Base-by-base conservation (phyloP, 257 asterid genomes). In the Capsicum chinense region DNA sequence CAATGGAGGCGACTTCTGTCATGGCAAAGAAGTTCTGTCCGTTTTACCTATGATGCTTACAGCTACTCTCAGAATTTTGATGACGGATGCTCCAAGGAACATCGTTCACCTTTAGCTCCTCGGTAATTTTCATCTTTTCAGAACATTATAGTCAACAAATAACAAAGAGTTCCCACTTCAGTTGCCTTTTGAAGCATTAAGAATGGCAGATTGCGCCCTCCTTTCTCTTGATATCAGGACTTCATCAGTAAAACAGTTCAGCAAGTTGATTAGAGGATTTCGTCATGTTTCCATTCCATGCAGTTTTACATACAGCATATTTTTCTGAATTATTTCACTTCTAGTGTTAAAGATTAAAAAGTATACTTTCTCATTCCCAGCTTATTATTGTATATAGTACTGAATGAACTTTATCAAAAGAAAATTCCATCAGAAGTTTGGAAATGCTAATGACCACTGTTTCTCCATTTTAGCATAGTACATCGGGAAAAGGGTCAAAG, bases 41-140 rank as follows among this genome's bases (percentile, higher is more conserved):
- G 88, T 70, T 90, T 84, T 86, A 90, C 79, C 81, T 92, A 92
- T 35, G 94, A 91, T 68, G 88, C 92, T 57, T 84, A 83, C 52
- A 92, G 94, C 81, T 92, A 92, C 85, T 88, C 87, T 69, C 89
- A 85, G 81, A 92, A 91, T 89, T 92, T 91, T 60, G 95, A 92
- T 68, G 90, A 90, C 52, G 95, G 93, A 48, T 79, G 86, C 37
- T 85, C 79, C 15, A 80, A 84, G 59, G 91, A 89, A 35, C 88
- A 80, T 68, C 85, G 82, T 19, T 89, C 91, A 16, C 93, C 93
- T 69, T 86, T 88, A 67, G 92, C 87, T 87, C 95, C 92, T 78
- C 52, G 1, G 33, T 78, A 78, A 78, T 54, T 78, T 78, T 33
- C 10, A 33, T 78, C 19, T 78, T 21, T 26, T 0, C 33, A 6